A percentile compares a stretch with the other conserved stretches of the same genome.
Evolutionary conservation across 306 rosid genomes (phyloP).

Genomic region (Gleditsia sinensis): DNA sequence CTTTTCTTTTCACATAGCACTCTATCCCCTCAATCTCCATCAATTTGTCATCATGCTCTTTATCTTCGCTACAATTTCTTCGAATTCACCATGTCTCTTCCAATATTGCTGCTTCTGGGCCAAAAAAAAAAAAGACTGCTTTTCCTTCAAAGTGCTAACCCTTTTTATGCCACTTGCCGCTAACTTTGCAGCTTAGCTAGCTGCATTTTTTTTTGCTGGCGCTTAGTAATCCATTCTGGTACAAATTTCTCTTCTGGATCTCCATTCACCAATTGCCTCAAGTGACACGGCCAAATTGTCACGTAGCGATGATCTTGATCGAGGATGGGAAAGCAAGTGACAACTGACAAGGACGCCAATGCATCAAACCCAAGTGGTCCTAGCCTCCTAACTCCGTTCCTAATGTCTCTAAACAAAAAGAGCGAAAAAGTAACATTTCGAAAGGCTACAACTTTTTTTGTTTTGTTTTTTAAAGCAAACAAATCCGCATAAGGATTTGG

Average conservation of each 20-base stretch:
- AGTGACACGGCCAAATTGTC: too few relatives aligned
- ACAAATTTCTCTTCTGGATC: slow-evolving; percentile 31
- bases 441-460: background rate
- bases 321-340: background rate
- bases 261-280: slow-evolving; percentile 42
- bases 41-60: background rate
- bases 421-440: slow-evolving; percentile 13
- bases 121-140: too few relatives aligned
- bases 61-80: slow-evolving; percentile 18
- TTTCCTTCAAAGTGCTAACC: background rate
- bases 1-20: slow-evolving; percentile 10
- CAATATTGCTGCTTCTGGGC: background rate
- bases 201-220: slow-evolving; percentile 7
- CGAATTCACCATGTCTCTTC: background rate
- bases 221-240: background rate
- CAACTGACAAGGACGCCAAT: slow-evolving; percentile 26
- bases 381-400: background rate
- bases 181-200: slow-evolving; percentile 8
- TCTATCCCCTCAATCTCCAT: slow-evolving; percentile 9
- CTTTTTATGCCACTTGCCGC: background rate
- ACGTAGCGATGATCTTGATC: slow-evolving; percentile 1
- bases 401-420: background rate
- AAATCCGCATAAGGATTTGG: background rate
- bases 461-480: background rate
- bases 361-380: slow-evolving; percentile 12